phyloP scores from a whole-genome alignment of 345 rosid genomes.

The Atalantia buxifolia region DNA sequence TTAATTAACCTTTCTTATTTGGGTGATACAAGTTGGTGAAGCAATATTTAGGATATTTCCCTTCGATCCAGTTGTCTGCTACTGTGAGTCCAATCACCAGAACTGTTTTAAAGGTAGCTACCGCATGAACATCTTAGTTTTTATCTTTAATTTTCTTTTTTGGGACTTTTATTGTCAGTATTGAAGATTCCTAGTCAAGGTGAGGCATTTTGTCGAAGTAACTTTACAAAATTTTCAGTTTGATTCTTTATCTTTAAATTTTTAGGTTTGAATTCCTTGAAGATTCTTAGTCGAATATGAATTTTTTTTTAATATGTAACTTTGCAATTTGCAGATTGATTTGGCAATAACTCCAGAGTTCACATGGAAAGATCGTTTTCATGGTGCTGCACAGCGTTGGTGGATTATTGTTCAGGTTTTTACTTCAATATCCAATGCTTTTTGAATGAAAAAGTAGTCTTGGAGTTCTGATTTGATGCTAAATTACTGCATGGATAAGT shows the following conservation, averaged over 20 bases:
- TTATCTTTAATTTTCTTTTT: neutral
- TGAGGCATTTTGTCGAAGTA: neutral
- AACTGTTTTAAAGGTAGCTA: slow-evolving; percentile 87
- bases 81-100: slow-evolving; percentile 96
- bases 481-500: slow-evolving; percentile 1
- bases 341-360: slow-evolving; percentile 80
- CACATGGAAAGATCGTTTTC: slow-evolving; percentile 92
- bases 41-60: slow-evolving; percentile 82
- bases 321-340: slow-evolving; percentile 60
- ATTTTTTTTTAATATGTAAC: neutral
- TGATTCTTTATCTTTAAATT: neutral
- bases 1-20: slow-evolving; percentile 8
- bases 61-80: slow-evolving; percentile 73
- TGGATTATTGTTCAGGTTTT: slow-evolving; percentile 95
- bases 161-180: neutral
- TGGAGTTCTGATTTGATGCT: neutral
- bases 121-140: slow-evolving; percentile 1
- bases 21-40: slow-evolving; percentile 65
- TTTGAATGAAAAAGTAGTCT: neutral
- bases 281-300: neutral
- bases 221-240: too few species aligned
- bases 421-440: slow-evolving; percentile 12
- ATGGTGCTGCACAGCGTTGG: slow-evolving; percentile 90
- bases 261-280: neutral
- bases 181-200: neutral